Base-by-base conservation (phyloP, 2,329 filamentous ascomycete genomes). In the Aspergillus fijiensis region DNA sequence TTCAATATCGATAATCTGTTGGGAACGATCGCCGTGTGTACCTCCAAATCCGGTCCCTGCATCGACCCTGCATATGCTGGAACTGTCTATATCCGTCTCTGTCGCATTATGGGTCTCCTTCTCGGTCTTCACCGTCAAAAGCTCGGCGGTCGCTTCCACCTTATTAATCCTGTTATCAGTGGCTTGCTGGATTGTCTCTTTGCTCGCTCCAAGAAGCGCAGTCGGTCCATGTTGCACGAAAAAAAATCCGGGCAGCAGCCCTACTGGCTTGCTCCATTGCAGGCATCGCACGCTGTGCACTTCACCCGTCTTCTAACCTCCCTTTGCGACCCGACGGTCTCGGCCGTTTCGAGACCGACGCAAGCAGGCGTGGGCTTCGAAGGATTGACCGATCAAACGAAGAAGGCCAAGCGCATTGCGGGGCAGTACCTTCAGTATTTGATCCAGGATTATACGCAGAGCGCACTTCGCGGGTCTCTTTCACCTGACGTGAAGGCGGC, bases 291-390 rank as follows among this genome's bases (percentile, higher is more conserved):
- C 59, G 82, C 81, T 2, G 72, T 76, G 1, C 76, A 80, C 47
- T 85, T 82, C 64, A 79, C 83, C 1, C 81, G 84, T 10, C 74
- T 88, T 9, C 78, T 88, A 23, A 82, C 82, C n/a, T 81, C 84
- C 0, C 80, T 88, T 54, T 86, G 84, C 74, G 84, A 85, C 56
- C 86, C 86, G 0, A 85, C 85, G 0, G 80, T 84, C 50, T 84
- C 83, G 0, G 80, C 83, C 1, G 81, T 85, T 4, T 75, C 80
- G 14, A 70, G 72, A 16, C 70, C 72, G 6, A 67, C 67, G 7
- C 71, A 73, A 27, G 61, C 67, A 5, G 69, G 70, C 3, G 65
- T 69, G 19, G 76, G 78, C 7, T 75, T 75, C 50, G 76, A 79
- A 66, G 76, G 76, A 1, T 79, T 89, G 27, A 82, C 82, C 27